phyloP scores from a whole-genome alignment of 148 eudicot species.

The Camellia sinensis region DNA sequence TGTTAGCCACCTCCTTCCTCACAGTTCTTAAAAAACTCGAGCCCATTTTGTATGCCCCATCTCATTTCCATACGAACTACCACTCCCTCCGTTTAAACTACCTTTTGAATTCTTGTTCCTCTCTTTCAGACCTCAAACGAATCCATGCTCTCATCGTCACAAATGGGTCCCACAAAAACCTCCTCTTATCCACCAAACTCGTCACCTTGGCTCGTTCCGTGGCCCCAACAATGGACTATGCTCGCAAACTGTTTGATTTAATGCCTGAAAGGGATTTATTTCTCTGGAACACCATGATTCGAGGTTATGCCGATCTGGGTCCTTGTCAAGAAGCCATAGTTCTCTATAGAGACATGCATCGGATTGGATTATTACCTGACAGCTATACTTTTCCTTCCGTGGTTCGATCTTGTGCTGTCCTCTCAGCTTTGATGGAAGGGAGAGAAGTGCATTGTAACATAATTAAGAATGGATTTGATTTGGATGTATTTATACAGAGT shows the following conservation, averaged over 20 bases:
- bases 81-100: conserved; percentile 3
- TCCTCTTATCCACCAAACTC: conserved; percentile 19
- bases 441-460: conserved; percentile 20
- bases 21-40: not conserved
- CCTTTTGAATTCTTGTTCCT: conserved; percentile 18
- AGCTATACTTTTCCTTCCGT: conserved; percentile 25
- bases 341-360: conserved; percentile 24
- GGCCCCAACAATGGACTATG: conserved; percentile 26
- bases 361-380: conserved; percentile 17
- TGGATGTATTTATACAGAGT: conserved; percentile 21
- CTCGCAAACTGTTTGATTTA: conserved; percentile 29
- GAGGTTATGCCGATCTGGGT: conserved; percentile 18
- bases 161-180: conserved; percentile 19
- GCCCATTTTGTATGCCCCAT: not conserved
- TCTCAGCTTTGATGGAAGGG: conserved; percentile 20
- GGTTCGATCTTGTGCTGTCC: conserved; percentile 12
- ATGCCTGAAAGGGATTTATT: conserved; percentile 11
- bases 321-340: conserved; percentile 16
- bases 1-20: conserved; percentile 6
- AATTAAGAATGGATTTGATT: conserved; percentile 12
- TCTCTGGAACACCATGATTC: conserved; percentile 24
- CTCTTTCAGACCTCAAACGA: conserved; percentile 14
- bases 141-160: conserved; percentile 20
- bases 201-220: not conserved
- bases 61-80: conserved; percentile 12